Percentiles rank a stretch among this genome's conserved stretches.
These are phyloP conservation scores for Plantago elongata DNA, from an alignment of 257 asterid species.

Conservation along the genomic window DNA sequence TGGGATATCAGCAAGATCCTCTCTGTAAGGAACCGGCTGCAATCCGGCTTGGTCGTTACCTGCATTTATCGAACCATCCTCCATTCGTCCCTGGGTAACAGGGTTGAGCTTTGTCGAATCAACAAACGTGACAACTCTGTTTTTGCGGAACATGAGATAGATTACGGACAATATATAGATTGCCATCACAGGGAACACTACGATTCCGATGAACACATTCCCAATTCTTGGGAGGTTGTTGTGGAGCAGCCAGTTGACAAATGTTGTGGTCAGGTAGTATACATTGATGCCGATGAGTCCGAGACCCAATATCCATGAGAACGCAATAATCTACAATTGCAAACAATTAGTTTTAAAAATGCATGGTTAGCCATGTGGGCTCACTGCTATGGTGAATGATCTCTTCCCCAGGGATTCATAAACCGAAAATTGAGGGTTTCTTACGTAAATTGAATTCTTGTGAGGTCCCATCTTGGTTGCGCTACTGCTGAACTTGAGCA, in stretches of 20 bases:
- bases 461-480: conserved; percentile 54
- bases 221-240: conserved; percentile 63
- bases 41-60: conserved; percentile 19
- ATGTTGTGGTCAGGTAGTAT: conserved; percentile 63
- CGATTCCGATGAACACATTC: conserved; percentile 58
- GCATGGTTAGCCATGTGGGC: neutral
- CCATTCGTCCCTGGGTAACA: conserved; percentile 36
- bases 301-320: conserved; percentile 76
- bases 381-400: too few species aligned
- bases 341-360: neutral
- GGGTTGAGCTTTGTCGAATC: conserved; percentile 40
- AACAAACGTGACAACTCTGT: conserved; percentile 48
- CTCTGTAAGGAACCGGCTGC: conserved; percentile 46
- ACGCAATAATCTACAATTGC: conserved; percentile 50
- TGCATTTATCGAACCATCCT: conserved; percentile 31
- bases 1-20: conserved; percentile 56
- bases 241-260: conserved; percentile 60
- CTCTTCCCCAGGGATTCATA: too few species aligned
- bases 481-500: conserved; percentile 51
- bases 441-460: conserved; percentile 74
- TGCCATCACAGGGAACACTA: conserved; percentile 76
- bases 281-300: conserved; percentile 86
- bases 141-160: conserved; percentile 84
- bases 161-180: conserved; percentile 52
- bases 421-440: conserved; percentile 10